Base-by-base conservation (phyloP, 129 eudicot species). In the Erigeron canadensis region DNA sequence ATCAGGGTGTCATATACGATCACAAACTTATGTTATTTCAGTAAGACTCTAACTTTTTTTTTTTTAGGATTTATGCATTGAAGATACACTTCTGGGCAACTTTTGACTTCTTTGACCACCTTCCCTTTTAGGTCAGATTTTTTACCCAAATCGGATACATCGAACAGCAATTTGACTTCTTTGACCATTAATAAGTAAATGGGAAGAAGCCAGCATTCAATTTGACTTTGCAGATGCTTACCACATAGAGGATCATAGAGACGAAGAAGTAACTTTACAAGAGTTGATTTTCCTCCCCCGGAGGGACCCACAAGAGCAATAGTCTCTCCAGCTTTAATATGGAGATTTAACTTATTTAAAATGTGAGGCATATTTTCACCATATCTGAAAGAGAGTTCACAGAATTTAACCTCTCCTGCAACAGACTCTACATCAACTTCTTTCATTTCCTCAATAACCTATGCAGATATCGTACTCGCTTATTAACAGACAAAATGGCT, bases 251-350 rank as follows among this genome's bases (percentile, higher is more conserved):
- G 93, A 86, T 95, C 91, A 79, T 95, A 90, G 51, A 95, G 88
- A 64, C 99, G 97, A 82, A 95, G 94, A 57, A 95, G 96, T 50
- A 95, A 88, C 79, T 95, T 95, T 12, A 80, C 89, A 53, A 90
- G 81, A 39, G 99, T 90, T 9, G 96, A 84, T 79, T 95, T 95
- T 71, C 99, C 99, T n/a, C 99, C 99, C 67, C 99, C 99, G 0
- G 99, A 95, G 43, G 97, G 96, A 56, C 99, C 99, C 74, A 90
- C 89, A 70, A 95, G 84, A 76, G 99, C 97, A 78, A 90, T 84
- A 0, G 95, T 90, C 81, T 90, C 97, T 38, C 99, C 99, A 61
- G 94, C 87, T 86, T 88, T 88, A 47, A 95, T 84, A 76, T 88
- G 81, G 73, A 95, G 91, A 80, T 88, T 75, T 55, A 95, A 67